Conservation (phyloP, 768 basidiomycete species). For the Brasilioporus rufonigricans region DNA sequence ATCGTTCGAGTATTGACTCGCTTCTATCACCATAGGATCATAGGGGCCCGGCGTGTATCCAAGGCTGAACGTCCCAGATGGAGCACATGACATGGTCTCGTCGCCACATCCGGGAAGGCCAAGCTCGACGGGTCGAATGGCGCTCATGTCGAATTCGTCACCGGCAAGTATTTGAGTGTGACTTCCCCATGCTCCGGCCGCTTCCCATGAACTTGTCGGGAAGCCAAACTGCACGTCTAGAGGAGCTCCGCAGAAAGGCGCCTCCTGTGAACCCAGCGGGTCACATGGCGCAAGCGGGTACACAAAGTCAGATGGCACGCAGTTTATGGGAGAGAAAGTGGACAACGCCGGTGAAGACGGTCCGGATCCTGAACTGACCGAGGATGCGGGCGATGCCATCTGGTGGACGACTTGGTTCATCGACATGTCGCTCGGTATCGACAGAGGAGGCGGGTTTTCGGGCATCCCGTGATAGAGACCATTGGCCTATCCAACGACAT, state of each 20-base stretch:
- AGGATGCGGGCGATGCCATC: slow-evolving; percentile 50
- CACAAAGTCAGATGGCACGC: slow-evolving; percentile 17
- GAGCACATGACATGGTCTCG: slow-evolving; percentile 12
- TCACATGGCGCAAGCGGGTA: slow-evolving; percentile 23
- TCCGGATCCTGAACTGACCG: slow-evolving; percentile 46
- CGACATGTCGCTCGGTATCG: slow-evolving; percentile 37
- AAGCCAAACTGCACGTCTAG: slow-evolving; percentile 31
- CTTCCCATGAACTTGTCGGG: slow-evolving; percentile 32
- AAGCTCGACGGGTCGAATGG: slow-evolving; percentile 65
- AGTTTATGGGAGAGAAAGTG: slow-evolving; percentile 46
- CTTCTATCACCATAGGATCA: slow-evolving; percentile 28
- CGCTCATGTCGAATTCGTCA: slow-evolving; percentile 65
- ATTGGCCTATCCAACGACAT: slow-evolving; percentile 36
- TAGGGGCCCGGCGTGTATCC: slow-evolving; percentile 24
- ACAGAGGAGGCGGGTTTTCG: slow-evolving; percentile 42
- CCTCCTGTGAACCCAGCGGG: slow-evolving; percentile 11
- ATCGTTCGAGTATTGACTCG: slow-evolving; percentile 30
- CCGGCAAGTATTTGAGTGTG: slow-evolving; percentile 41
- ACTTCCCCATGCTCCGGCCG: slow-evolving; percentile 33
- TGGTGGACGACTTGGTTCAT: slow-evolving; percentile 42
- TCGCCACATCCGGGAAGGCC: slow-evolving; percentile 48
- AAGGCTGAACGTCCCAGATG: slow-evolving; percentile 16
- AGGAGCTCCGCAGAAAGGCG: slow-evolving; percentile 18
- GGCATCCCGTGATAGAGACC: slow-evolving; percentile 53
- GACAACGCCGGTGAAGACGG: slow-evolving; percentile 49